Base-by-base conservation (phyloP, 176 grass and related monocot species). In the Carex cristatella region DNA sequence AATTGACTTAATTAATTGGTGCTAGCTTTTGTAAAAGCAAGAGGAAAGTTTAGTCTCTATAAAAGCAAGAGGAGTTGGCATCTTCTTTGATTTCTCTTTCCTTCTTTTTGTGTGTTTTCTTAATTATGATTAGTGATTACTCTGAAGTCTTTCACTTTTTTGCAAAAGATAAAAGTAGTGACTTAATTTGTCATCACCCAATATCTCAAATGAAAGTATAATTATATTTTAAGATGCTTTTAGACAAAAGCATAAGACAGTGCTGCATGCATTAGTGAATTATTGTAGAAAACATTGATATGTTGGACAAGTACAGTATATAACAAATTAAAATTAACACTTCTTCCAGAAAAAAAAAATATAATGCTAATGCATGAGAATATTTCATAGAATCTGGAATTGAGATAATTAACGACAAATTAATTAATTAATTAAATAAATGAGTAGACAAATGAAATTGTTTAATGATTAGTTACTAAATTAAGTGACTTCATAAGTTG, bases 171-270 rank as follows among this genome's bases (percentile, higher is more conserved):
- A 57, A 5, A 13, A 23, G 23, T 69, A 69, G 51, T 78, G 28
- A 33, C 23, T 78, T 23, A 23, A 23, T 23, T 78, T 78, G 74
- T 78, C 51, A 78, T 28, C 74, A 78, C 27, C 73, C 74, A 78
- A 78, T 32, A 78, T 78, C 51, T 56, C 74, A 78, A 77, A 55
- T 78, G 27, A 56, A 78, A 78, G 28, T 9, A 78, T 23, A 23
- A 23, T 33, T 58, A 8, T 78, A 33, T 78, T 78, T 77, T 16
- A 78, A 57, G 3, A 78, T 9, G 44, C 74, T 33, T 56, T 78
- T 54, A 56, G 12, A 51, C 51, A 56, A 78, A 78, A 57, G 74
- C 23, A 33, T 57, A 30, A 56, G 12, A 14, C 28, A 57, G 31
- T 35, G 12, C 12, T 32, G 23, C 12, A 37, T 40, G 4, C 38